Conservation (phyloP, 257 asterid species). For the Nicotiana noctiflora region DNA sequence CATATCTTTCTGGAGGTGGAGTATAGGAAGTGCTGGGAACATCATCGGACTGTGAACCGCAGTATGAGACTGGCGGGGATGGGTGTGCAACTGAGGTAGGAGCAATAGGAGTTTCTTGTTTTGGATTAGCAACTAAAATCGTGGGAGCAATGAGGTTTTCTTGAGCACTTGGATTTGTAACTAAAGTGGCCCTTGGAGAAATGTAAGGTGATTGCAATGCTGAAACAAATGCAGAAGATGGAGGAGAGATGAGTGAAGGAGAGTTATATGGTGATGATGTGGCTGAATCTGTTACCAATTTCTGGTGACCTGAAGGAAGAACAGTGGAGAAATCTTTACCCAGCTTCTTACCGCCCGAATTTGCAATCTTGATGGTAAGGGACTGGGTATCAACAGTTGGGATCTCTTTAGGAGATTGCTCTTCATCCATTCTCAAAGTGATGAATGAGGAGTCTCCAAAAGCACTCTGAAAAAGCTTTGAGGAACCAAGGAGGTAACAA, state of each 20-base stretch:
- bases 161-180: constrained; percentile 13
- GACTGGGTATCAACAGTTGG: constrained; percentile 33
- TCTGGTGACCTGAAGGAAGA: constrained; percentile 18
- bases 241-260: constrained; percentile 62
- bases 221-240: constrained; percentile 88
- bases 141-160: constrained; percentile 38
- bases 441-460: constrained; percentile 18
- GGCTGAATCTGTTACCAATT: constrained; percentile 26
- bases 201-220: constrained; percentile 86
- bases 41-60: constrained; percentile 78
- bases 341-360: constrained; percentile 24
- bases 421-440: constrained; percentile 42
- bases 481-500: constrained; percentile 4
- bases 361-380: constrained; percentile 51
- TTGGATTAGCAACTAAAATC: not conserved
- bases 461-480: constrained; percentile 3
- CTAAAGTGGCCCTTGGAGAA: constrained; percentile 62
- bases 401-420: constrained; percentile 16
- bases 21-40: constrained; percentile 81
- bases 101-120: not conserved
- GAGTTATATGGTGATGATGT: constrained; percentile 64
- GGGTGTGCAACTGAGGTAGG: constrained; percentile 39
- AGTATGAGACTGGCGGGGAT: constrained; percentile 59
- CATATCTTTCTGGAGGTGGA: constrained; percentile 57
- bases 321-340: constrained; percentile 19